Evolutionary conservation across 306 rosid genomes (phyloP).

Genomic region (Begonia masoniana): DNA sequence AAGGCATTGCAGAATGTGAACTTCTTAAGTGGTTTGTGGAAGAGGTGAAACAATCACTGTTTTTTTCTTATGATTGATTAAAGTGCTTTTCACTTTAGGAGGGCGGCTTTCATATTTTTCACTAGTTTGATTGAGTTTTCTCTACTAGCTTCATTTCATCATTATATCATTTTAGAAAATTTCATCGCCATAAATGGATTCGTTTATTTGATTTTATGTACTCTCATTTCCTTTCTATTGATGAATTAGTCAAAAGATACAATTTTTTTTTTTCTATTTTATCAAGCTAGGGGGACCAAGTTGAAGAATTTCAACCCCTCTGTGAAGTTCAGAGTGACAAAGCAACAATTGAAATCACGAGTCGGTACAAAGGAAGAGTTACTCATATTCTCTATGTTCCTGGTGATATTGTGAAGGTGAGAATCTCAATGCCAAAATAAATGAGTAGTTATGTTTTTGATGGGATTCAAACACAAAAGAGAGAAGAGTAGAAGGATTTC

Average conservation of each 20-base stretch:
- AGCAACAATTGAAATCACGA: constrained; percentile 95
- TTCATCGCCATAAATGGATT: too few species aligned
- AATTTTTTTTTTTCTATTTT: constrained; percentile 1
- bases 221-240: too few species aligned
- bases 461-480: too few species aligned
- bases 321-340: constrained; percentile 99
- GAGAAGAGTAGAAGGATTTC: neutral
- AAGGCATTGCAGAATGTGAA: constrained; percentile 97
- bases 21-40: constrained; percentile 92
- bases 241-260: too few species aligned
- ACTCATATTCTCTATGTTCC: constrained; percentile 48
- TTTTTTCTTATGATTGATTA: neutral
- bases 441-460: neutral
- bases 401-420: constrained; percentile 84
- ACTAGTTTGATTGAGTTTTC: too few species aligned
- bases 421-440: constrained; percentile 5
- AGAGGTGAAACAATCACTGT: constrained; percentile 36
- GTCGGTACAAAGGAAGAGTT: constrained; percentile 82
- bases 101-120: too few species aligned
- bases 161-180: too few species aligned
- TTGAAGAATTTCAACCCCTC: constrained; percentile 80
- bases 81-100: too few species aligned
- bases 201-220: too few species aligned
- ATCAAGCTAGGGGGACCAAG: constrained; percentile 57
- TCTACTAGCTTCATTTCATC: too few species aligned